These are phyloP conservation scores for Amphichorda felina DNA, from an alignment of 2,329 filamentous ascomycete genomes.

Conservation along the genomic window DNA sequence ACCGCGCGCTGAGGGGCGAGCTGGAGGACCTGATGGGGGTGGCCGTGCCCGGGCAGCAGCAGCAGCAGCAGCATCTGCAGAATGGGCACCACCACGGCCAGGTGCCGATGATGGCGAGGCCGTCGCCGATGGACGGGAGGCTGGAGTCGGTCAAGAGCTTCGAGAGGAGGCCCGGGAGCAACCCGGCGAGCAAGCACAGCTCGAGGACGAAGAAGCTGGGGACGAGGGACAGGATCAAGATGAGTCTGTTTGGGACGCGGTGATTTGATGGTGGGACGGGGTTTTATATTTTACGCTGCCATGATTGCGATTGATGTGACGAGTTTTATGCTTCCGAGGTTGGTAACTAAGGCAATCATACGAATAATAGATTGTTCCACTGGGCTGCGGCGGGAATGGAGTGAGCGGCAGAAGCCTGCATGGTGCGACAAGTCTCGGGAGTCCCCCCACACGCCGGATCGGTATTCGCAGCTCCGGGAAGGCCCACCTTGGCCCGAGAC, in stretches of 20 bases:
- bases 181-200: slow-evolving; percentile 6
- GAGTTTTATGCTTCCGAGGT: too few relatives aligned
- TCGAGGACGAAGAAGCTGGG: slow-evolving; percentile 4
- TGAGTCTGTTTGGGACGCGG: slow-evolving; percentile 8
- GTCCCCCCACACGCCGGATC: too few relatives aligned
- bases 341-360: too few relatives aligned
- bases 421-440: too few relatives aligned
- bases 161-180: slow-evolving; percentile 4
- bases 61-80: slow-evolving; percentile 1
- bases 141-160: slow-evolving; percentile 5
- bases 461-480: too few relatives aligned
- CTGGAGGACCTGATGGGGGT: slow-evolving; percentile 3
- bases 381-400: too few relatives aligned
- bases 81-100: too few relatives aligned
- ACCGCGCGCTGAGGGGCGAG: slow-evolving; percentile 28
- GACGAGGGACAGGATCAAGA: slow-evolving; percentile 5
- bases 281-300: too few relatives aligned
- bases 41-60: slow-evolving; percentile 1
- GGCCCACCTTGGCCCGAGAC: too few relatives aligned
- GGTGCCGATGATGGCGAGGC: neutral
- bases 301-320: too few relatives aligned
- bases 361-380: too few relatives aligned
- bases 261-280: neutral
- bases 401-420: too few relatives aligned
- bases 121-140: slow-evolving; percentile 1